Base-by-base conservation (phyloP, 2,329 filamentous ascomycete genomes). In the Stylonectria norvegica region DNA sequence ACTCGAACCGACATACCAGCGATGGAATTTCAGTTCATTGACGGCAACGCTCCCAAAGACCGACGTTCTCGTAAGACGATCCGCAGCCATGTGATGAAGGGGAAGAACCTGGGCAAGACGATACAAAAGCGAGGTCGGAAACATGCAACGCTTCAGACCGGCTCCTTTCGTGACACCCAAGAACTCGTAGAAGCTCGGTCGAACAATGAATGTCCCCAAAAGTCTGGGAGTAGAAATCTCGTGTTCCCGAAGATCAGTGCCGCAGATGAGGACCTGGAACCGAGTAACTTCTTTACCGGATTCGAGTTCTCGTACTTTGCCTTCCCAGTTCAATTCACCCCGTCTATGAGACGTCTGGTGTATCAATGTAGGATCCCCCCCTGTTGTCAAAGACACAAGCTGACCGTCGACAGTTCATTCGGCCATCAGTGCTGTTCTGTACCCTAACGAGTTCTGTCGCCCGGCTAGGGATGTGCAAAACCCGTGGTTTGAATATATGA, bases 51-150 rank as follows among this genome's bases (percentile, higher is more conserved):
- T 3, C 15, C 30, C 17, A 33, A 34, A 7, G 40, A 27, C 3
- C 36, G 46, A 9, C 31, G 36, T n/a, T 29, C 43, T 2, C 45
- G 50, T 4, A 44, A 39, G 29, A 40, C 41, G 1, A 54, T 54
- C 30, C 51, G 50, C 14, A 43, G 50, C 12, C 50, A 53, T 51
- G 51, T 54, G 5, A 54, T 54, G 50, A 53, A 52, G 36, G 50
- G 50, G 17, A 53, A 45, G 33, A 54, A 54, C 27, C 19, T 45
- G 14, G 51, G 51, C 2, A 51, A 41, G 6, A 53, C 20, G 19
- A 49, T 54, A 17, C 34, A 40, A 15, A 47, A 47, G 1, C 48
- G 51, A 12, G 51, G 50, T 2, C 44, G 44, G 22, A 53, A 40
- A 32, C 42, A 54, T 33, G 50, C 48, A 12, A 22, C 31, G 15